These are phyloP conservation scores for Quercus robur DNA, from an alignment of 306 rosid species.

Conservation along the genomic window DNA sequence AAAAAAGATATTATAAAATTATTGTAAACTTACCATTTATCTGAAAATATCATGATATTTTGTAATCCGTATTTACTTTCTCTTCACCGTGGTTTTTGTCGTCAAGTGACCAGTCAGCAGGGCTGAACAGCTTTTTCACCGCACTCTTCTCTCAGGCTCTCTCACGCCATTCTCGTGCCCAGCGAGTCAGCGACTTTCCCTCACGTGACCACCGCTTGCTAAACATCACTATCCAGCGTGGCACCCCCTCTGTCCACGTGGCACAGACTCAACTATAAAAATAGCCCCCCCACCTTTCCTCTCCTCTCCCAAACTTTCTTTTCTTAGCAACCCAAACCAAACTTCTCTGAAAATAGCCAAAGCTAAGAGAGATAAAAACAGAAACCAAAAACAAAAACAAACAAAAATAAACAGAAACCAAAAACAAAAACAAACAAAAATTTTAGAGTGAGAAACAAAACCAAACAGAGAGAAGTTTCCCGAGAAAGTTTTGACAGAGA, in stretches of 20 bases:
- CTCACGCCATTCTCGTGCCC: too few species aligned
- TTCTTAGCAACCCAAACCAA: too few species aligned
- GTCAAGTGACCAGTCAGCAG: too few species aligned
- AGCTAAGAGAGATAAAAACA: neutral
- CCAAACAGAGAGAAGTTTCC: neutral
- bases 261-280: slow-evolving; percentile 24
- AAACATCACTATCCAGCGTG: slow-evolving; percentile 34
- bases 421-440: neutral
- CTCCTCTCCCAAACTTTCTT: slow-evolving; percentile 16
- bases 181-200: neutral
- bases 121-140: too few species aligned
- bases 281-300: neutral
- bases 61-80: too few species aligned
- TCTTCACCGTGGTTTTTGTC: too few species aligned
- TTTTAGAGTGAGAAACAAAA: slow-evolving; percentile 26
- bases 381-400: neutral
- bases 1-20: too few species aligned
- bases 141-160: too few species aligned
- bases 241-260: slow-evolving; percentile 35
- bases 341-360: neutral
- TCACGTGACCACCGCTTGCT: slow-evolving; percentile 22
- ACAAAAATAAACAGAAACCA: neutral
- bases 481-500: slow-evolving; percentile 3
- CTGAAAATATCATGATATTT: too few species aligned
- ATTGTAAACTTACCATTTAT: too few species aligned